phyloP scores from a whole-genome alignment of 768 basidiomycete genomes.

The Boletus insuetus region DNA sequence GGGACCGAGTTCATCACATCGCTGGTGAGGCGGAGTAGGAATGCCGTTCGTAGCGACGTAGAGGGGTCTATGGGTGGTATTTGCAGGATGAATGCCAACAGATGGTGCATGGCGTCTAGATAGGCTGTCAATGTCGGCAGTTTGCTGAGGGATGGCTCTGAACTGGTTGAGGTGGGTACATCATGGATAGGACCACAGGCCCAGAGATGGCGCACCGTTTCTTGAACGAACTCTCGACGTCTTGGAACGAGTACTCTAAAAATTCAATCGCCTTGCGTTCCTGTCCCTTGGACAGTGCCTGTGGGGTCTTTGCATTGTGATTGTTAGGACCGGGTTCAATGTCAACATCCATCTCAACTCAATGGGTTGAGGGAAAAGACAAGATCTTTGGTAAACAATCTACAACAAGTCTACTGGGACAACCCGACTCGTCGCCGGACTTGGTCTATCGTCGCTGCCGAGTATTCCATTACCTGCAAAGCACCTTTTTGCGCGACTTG shows the following conservation, averaged over 20 bases:
- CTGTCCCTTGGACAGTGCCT: constrained; percentile 50
- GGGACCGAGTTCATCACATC: constrained; percentile 59
- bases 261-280: constrained; percentile 64
- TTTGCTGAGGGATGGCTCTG: constrained; percentile 40
- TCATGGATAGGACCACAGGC: not conserved
- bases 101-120: constrained; percentile 51
- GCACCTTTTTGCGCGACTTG: constrained; percentile 67
- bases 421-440: constrained; percentile 71
- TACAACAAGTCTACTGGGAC: constrained; percentile 23
- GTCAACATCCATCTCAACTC: not conserved
- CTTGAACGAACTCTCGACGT: constrained; percentile 66
- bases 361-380: not conserved
- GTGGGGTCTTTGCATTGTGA: not conserved
- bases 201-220: constrained; percentile 57
- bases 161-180: constrained; percentile 12
- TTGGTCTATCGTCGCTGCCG: constrained; percentile 58
- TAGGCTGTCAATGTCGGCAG: constrained; percentile 60
- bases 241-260: constrained; percentile 63
- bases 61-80: constrained; percentile 76
- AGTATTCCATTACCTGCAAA: constrained; percentile 55
- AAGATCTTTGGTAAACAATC: constrained; percentile 12
- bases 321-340: not conserved
- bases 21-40: constrained; percentile 69
- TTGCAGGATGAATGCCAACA: constrained; percentile 64
- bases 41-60: constrained; percentile 59